Base-by-base conservation (phyloP, 495 filamentous ascomycete genomes). In the Aspergillus coremiiformis region DNA sequence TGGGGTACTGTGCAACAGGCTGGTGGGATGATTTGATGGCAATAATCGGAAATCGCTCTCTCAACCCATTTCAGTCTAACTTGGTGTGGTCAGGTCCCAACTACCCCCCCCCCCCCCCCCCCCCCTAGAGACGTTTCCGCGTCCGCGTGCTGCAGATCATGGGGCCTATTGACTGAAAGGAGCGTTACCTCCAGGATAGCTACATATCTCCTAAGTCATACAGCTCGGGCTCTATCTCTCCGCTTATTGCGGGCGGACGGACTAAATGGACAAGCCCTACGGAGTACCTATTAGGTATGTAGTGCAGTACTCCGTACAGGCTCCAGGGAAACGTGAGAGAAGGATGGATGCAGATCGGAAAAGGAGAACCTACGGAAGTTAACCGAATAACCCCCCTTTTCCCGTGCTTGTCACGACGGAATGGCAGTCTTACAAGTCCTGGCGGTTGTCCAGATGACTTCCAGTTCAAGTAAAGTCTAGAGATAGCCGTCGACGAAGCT, bases 391-490 rank as follows among this genome's bases (percentile, higher is more conserved):
- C n/a, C 30, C 44, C 42, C 42, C 21, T 39, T 15, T 22, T 39
- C 20, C 22, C 15, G 14, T 30, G 39, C 47, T 21, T 37, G 55
- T 58, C 53, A 55, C 37, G 47, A 49, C 41, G 27, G 41, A 55
- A 50, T 57, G 53, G 41, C 41, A 47, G 29, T 23, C 47, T 61
- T 57, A 57, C 52, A 49, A 55, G 41, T 10, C 54, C 39, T 41
- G 32, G 19, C 39, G 44, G 53, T 49, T 39, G 41, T 49, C 42
- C 33, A 44, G 33, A 47, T 37, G 47, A 45, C 53, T 60, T 58
- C 59, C 37, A 20, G 60, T 65, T 57, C 48, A 56, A 57, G 37
- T 41, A 60, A 65, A 60, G 55, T 51, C 55, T 58, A 44, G 54
- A 56, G 56, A 62, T 60, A 52, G 55, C 59, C 35, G 52, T 54